Conservation (phyloP, 139 green algal genomes). For the Volvox africanus region DNA sequence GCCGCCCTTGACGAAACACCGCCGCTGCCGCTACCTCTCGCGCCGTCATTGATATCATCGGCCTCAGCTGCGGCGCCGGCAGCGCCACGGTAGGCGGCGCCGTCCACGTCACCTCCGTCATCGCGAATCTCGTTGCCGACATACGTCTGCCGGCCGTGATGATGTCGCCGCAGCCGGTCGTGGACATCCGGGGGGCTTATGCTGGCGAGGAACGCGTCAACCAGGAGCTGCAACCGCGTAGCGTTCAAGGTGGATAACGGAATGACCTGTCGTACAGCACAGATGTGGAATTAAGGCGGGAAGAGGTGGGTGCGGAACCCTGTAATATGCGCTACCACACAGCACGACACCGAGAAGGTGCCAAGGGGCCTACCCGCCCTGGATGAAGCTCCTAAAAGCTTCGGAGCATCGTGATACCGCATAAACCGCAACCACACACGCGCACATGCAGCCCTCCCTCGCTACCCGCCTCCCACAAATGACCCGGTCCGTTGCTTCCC, state of each 20-base stretch:
- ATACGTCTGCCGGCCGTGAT: not conserved
- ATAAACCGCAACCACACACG: not conserved
- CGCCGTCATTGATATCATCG: conserved; percentile 15
- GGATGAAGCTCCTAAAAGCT: too few species aligned
- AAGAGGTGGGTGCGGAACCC: too few species aligned
- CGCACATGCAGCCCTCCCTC: too few species aligned
- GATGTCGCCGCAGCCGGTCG: not conserved
- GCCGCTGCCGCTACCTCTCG: not conserved
- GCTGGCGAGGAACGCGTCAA: conserved; percentile 44
- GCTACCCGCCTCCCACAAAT: too few species aligned
- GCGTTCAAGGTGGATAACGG: conserved; percentile 79
- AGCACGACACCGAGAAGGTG: too few species aligned
- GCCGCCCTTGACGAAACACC: not conserved
- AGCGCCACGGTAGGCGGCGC: too few species aligned
- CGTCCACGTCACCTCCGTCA: not conserved
- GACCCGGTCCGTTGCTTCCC: not conserved
- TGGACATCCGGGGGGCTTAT: not conserved
- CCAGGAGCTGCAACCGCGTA: conserved; percentile 71
- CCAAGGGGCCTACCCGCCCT: too few species aligned
- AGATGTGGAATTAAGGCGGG: not conserved
- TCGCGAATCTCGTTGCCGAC: not conserved
- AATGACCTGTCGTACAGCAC: conserved; percentile 49
- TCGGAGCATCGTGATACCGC: too few species aligned
- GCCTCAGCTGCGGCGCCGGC: not conserved
- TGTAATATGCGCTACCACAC: too few species aligned